Base-by-base conservation (phyloP, 73 alveolate species). In the Effrenium voratum region DNA sequence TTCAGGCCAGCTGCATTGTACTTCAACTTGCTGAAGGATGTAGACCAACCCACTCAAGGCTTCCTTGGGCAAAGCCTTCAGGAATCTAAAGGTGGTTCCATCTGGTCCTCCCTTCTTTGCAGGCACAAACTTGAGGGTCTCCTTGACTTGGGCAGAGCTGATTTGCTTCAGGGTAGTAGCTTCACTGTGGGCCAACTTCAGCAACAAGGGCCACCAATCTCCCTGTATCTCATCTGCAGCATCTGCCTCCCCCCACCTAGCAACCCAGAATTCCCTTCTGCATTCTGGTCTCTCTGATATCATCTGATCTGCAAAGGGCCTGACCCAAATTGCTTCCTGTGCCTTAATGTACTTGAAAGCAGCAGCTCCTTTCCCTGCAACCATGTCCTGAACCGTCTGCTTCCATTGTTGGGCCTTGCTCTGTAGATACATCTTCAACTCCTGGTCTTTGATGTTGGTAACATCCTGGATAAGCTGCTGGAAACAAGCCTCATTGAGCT, bases 51-150 rank as follows among this genome's bases (percentile, higher is more conserved):
- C 81, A 70, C 81, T 70, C 3, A 70, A 34, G 13, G 75, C 75
- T 60, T 60, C 75, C 16, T 43, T n/a, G 22, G 81, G 81, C 46
- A 70, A 70, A 43, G 34, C 34, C 26, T 26, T 70, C 36, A 70
- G 34, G 47, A 70, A 22, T 28, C 81, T 43, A 46, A 70, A 70
- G 22, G 81, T 70, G 36, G 47, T 32, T 2, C 81, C 81, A 34
- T 70, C 81, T 46, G 81, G 81, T 26, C 81, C 81, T 36, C 81
- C 81, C 34, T 70, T 70, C 22, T 70, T 70, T 43, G 26, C 34
- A 2, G 81, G 81, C 44, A 36, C 22, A n/a, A 8, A 26, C 81
- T 70, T 70, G 47, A 70, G 81, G 36, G 81, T 70, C 34, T 70
- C 81, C 26, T 32, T 46, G 22, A 70, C 34, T 70, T 70, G 81